phyloP scores from a whole-genome alignment of 257 asterid genomes.

The Nicotiana tomentosiformis region DNA sequence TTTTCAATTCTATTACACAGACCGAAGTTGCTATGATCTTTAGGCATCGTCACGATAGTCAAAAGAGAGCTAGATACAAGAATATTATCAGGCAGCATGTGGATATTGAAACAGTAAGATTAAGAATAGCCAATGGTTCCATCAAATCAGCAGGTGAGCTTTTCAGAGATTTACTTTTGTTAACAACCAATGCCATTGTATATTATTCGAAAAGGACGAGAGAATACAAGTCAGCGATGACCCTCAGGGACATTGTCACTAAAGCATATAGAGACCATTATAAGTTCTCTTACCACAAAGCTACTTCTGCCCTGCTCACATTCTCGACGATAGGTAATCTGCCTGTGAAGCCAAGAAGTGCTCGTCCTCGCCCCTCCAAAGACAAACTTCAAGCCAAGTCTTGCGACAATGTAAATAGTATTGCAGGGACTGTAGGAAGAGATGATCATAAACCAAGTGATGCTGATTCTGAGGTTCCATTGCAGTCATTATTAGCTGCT shows the following conservation, averaged over 20 bases:
- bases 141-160: conserved; percentile 55
- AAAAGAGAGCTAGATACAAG: conserved; percentile 85
- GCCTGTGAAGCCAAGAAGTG: conserved; percentile 74
- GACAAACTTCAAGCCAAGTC: conserved; percentile 17
- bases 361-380: conserved; percentile 48
- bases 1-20: conserved; percentile 45
- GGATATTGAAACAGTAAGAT: conserved; percentile 67
- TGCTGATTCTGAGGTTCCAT: conserved; percentile 11
- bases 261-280: conserved; percentile 45
- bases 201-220: conserved; percentile 73
- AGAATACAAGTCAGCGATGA: conserved; percentile 64
- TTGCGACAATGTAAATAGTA: conserved; percentile 5
- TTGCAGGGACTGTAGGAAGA: background rate
- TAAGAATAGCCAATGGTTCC: conserved; percentile 40
- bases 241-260: conserved; percentile 53
- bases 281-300: conserved; percentile 26
- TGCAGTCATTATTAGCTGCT: conserved; percentile 20
- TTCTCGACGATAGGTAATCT: conserved; percentile 34
- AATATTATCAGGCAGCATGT: conserved; percentile 56
- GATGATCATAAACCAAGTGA: conserved; percentile 15
- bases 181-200: conserved; percentile 66
- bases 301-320: conserved; percentile 37
- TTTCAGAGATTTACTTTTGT: conserved; percentile 73
- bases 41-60: conserved; percentile 77
- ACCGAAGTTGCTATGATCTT: conserved; percentile 62